These are phyloP conservation scores for Arthrobotrys sinensis DNA, from an alignment of 2,329 filamentous ascomycete genomes.

Conservation along the genomic window DNA sequence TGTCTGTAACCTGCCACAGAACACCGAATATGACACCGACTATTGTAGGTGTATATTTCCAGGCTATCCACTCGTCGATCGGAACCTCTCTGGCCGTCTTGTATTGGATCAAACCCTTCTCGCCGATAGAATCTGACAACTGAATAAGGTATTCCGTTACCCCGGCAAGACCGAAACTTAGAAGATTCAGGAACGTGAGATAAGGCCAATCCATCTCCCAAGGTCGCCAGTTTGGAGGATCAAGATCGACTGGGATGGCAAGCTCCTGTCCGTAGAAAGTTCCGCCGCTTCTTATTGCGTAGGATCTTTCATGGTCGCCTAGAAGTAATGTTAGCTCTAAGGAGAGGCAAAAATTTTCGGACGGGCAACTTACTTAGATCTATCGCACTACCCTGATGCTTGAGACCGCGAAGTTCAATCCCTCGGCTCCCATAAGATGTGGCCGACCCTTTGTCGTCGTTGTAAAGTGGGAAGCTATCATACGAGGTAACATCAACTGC, in stretches of 20 bases:
- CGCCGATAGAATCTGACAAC: slow-evolving; percentile 67
- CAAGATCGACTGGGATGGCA: slow-evolving; percentile 45
- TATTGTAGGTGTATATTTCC: slow-evolving; percentile 77
- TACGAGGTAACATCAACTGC: slow-evolving; percentile 56
- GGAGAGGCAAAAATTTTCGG: neutral
- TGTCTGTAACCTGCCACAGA: slow-evolving; percentile 77
- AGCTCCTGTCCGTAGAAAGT: slow-evolving; percentile 59
- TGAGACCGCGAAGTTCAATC: slow-evolving; percentile 58
- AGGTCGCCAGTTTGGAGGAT: slow-evolving; percentile 75
- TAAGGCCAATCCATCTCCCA: slow-evolving; percentile 77
- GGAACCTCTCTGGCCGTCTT: slow-evolving; percentile 71
- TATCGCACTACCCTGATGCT: slow-evolving; percentile 49
- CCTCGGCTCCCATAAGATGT: slow-evolving; percentile 47
- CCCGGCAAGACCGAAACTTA: slow-evolving; percentile 73
- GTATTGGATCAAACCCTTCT: slow-evolving; percentile 71
- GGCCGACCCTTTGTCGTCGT: slow-evolving; percentile 52
- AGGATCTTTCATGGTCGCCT: slow-evolving; percentile 50
- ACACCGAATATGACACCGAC: slow-evolving; percentile 76
- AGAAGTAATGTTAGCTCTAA: slow-evolving; percentile 3
- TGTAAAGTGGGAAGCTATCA: slow-evolving; percentile 56
- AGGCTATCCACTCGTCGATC: slow-evolving; percentile 73
- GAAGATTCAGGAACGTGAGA: slow-evolving; percentile 71
- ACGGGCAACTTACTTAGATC: slow-evolving; percentile 41
- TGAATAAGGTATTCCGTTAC: slow-evolving; percentile 74
- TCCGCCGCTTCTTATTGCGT: slow-evolving; percentile 43